Evolutionary conservation across 805 yeast genomes (phyloP).

Genomic region (Wickerhamomyces kurtzmanii): DNA sequence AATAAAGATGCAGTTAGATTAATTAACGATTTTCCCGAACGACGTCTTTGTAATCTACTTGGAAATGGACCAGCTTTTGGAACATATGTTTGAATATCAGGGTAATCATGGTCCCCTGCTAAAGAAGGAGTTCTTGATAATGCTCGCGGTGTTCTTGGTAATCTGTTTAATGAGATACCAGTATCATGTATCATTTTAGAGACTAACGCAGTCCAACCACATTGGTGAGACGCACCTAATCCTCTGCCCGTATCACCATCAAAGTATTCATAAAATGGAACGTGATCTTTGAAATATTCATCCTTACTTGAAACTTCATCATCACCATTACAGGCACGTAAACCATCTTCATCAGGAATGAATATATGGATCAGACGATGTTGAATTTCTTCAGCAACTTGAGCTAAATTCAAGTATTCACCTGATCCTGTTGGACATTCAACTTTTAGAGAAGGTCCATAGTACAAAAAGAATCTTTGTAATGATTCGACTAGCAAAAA

Average conservation of each 20-base stretch:
- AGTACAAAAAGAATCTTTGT: conserved; percentile 79
- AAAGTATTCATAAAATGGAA: conserved; percentile 80
- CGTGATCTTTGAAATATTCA: conserved; percentile 61
- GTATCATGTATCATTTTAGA: conserved; percentile 89
- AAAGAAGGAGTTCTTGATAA: no score
- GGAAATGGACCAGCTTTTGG: conserved; percentile 33
- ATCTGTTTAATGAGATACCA: conserved; percentile 48
- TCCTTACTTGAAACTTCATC: conserved; percentile 51
- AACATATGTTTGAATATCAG: conserved; percentile 9
- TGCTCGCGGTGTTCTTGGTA: conserved; percentile 5
- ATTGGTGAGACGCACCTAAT: conserved; percentile 86
- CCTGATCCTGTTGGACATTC: conserved; percentile 88
- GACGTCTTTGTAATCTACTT: conserved; percentile 50
- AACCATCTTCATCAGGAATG: conserved; percentile 52
- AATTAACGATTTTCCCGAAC: conserved; percentile 65
- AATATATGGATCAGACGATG: conserved; percentile 77
- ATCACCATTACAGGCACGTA: conserved; percentile 75
- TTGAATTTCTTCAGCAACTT: conserved; percentile 85
- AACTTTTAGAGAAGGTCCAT: conserved; percentile 77
- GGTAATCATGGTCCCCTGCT: not conserved
- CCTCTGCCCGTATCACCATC: conserved; percentile 95
- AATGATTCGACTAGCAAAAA: conserved; percentile 79
- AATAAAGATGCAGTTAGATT: conserved; percentile 58
- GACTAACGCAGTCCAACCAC: conserved; percentile 93
- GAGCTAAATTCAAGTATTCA: conserved; percentile 63